A percentile compares a stretch with the other conserved stretches of the same genome.
phyloP scores from a whole-genome alignment of 2,329 filamentous ascomycete species.

The Colletotrichum lentis region DNA sequence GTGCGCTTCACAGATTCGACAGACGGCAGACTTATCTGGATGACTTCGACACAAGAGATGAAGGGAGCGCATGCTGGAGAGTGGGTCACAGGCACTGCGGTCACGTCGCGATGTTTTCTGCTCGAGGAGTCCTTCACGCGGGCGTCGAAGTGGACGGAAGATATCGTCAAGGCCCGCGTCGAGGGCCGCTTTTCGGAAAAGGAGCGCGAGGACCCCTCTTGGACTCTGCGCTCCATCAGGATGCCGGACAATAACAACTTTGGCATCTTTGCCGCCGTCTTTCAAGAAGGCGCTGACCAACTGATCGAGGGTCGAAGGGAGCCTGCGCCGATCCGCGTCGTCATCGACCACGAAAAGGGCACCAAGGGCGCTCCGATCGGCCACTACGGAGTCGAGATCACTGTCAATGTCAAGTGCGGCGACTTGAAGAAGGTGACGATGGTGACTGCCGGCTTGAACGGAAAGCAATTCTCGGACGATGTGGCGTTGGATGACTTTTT shows the following conservation, averaged over 20 bases:
- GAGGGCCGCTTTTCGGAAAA: conserved; percentile 83
- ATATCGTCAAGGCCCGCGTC: conserved; percentile 84
- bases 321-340: conserved; percentile 73
- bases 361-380: conserved; percentile 72
- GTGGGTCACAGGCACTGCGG: conserved; percentile 57
- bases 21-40: conserved; percentile 71
- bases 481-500: conserved; percentile 77
- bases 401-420: conserved; percentile 67
- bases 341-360: conserved; percentile 75
- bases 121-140: conserved; percentile 79
- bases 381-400: conserved; percentile 75
- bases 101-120: conserved; percentile 73
- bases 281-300: conserved; percentile 72
- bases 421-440: conserved; percentile 61
- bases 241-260: conserved; percentile 68
- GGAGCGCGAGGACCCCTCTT: conserved; percentile 82
- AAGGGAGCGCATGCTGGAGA: conserved; percentile 61
- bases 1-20: conserved; percentile 77
- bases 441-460: conserved; percentile 70
- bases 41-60: conserved; percentile 71
- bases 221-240: conserved; percentile 78
- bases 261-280: conserved; percentile 71
- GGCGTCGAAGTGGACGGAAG: conserved; percentile 80
- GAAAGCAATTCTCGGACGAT: conserved; percentile 76
- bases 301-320: conserved; percentile 71